Base-by-base conservation (phyloP, 2,329 filamentous ascomycete genomes). In the Talaromyces sp. region DNA sequence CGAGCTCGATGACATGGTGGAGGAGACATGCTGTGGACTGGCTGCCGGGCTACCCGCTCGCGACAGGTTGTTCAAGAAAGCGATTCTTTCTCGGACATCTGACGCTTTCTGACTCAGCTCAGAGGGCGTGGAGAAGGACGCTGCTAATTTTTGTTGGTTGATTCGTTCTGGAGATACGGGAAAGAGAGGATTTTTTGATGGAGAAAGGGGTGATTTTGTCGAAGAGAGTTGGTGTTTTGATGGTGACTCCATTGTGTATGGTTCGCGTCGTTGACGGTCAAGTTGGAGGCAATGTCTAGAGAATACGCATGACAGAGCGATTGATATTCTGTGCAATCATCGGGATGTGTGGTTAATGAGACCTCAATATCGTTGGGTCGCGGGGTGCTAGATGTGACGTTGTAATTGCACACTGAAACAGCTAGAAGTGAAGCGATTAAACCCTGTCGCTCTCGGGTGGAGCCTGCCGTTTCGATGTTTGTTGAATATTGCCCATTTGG, bases 41-140 rank as follows among this genome's bases (percentile, higher is more conserved):
- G 69, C 67, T 58, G 69, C 70, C 16, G 76, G 74, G 64, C 75
- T 78, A 41, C 72, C 71, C 63, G 69, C 69, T 63, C 73, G 72
- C 24, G 76, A 78, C n/a, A 83, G 72, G 45, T 73, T 76, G 69
- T 83, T 83, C 59, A 83, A 71, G 64, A 80, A 82, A 5, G 81
- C 81, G 60, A 83, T 80, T 70, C 81, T 82, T 37, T 79, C 72
- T 67, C 82, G 80, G 1, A 83, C 81, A 67, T 82, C 81, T 1
- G 79, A 80, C 73, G 75, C 63, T 78, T 80, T 52, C 7, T 72
- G 73, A 9, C 75, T 67, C 1, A 77, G 68, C 19, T 81, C 76
- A 2, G 74, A 68, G 2, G 75, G 72, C 35, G 77, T 63, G 6
- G 78, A 78, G 9, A 80, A 79, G 1, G 80, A 81, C 19, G 71